Base-by-base conservation (phyloP, 768 basidiomycete genomes). In the Phylloporus scabripes region DNA sequence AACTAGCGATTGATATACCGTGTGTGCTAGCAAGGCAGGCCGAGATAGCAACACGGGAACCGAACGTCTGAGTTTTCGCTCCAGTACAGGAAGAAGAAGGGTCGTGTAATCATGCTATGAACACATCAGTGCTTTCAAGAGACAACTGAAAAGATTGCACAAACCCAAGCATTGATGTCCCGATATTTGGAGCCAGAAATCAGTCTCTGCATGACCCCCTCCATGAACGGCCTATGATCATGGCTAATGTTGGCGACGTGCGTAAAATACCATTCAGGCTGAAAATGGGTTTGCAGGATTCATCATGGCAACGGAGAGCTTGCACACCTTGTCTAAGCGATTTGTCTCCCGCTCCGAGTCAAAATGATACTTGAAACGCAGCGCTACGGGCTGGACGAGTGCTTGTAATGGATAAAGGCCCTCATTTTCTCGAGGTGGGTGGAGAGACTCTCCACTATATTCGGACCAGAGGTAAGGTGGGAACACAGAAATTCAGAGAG, bases 191-290 rank as follows among this genome's bases (percentile, higher is more conserved):
- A 78, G n/a, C 74, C 67, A 3, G 76, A 67, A 21, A 96, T 63
- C 2, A 97, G 64, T 24, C 70, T 74, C 64, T 95, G 93, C 17
- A 95, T 70, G 38, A 85, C 72, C 8, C 69, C 70, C 42, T 87
- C 82, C 76, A 96, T 82, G 66, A 97, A 94, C 2, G 74, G 66
- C 21, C 80, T 76, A 52, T 97, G 93, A 49, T 95, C 89, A 57
- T 92, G 90, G 11, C 81, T 77, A 50, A 87, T 79, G 62, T 98
- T 94, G 42, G 90, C 75, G 20, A 98, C 73, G 64, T 97, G 90
- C 2, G 92, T 85, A 63, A 98, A 89, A 60, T 91, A 97, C 91
- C 94, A 98, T 66, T 98, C 96, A 1, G 96, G 95, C 92, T 95
- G 60, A 20, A 42, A 46, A 54, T 23, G 34, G 20, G 29, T 45